Base-by-base conservation (phyloP, 75 land plant species). In the Selaginella tamariscina region DNA sequence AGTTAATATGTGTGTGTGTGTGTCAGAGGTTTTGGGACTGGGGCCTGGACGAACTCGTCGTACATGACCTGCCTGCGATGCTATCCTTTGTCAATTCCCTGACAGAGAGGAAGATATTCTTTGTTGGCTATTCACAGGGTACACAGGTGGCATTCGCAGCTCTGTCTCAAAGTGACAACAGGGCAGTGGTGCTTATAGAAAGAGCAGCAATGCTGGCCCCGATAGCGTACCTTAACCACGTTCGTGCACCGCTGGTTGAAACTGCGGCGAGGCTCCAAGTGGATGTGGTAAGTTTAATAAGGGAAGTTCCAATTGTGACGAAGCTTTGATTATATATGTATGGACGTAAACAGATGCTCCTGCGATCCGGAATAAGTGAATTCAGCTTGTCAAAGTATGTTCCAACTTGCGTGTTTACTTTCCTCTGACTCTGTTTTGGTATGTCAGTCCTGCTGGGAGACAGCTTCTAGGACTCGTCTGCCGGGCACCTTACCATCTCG, bases 91-190 rank as follows among this genome's bases (percentile, higher is more conserved):
- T 89, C 1, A 63, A 79, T 68, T 1, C 64, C 30, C 76, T 72
- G 24, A 75, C 95, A 1, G 21, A 59, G 9, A 72, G 69, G 0
- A 81, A 78, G 73, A 65, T 84, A 21, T 73, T 82, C 69, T 89
- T 83, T 65, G 87, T 86, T 66, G 95, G 90, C 39, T 88, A 84
- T 68, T 86, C 95, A 2, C 73, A 89, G 95, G 95, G 95, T 20
- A 78, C 89, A 32, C 55, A 82, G 77, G 70, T 75, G 13, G 87
- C 82, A 15, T 67, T 89, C 30, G 85, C 85, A 32, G 75, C 84
- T 0, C 78, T 89, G 68, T 76, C 87, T 0, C 33, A 77, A 57
- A 22, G 64, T 21, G 66, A 73, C 1, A 55, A 75, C 18, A 33
- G 73, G 70, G 65, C 27, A 68, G 68, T 77, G 68, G 68, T 79